Conservation (phyloP, 139 green algal species). For the Coccomyxa sp. region DNA sequence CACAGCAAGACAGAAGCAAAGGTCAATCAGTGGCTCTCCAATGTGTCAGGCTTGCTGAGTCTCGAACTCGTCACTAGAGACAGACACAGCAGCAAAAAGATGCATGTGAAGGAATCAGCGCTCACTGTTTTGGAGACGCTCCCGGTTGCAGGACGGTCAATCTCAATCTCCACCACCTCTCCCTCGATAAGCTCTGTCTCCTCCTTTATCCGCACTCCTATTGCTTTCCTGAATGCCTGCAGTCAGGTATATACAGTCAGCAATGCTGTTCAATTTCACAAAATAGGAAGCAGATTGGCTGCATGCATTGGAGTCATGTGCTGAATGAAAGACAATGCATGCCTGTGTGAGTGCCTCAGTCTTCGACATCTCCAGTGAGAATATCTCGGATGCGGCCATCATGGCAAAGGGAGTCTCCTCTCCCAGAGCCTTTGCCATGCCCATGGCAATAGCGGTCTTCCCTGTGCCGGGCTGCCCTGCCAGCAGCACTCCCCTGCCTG, state of each 20-base stretch:
- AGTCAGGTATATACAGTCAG: neutral
- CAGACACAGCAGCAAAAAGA: too few relatives aligned
- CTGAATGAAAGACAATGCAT: neutral
- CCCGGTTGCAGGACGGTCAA: constrained; percentile 78
- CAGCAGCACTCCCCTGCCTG: constrained; percentile 89
- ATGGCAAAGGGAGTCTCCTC: constrained; percentile 98
- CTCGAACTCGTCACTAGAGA: too few relatives aligned
- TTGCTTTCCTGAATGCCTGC: constrained; percentile 97
- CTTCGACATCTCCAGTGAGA: constrained; percentile 97
- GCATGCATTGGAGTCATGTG: neutral
- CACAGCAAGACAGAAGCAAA: too few relatives aligned
- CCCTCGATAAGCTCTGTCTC: constrained; percentile 99
- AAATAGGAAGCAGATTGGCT: neutral
- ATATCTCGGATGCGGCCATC: constrained; percentile 96
- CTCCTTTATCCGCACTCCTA: constrained; percentile 97
- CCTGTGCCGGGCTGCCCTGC: constrained; percentile 94
- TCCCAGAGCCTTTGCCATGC: constrained; percentile 92
- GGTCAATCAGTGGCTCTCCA: too few relatives aligned
- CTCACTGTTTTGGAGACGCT: constrained; percentile 64
- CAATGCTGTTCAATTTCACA: neutral
- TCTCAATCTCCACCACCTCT: constrained; percentile 98
- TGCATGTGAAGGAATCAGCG: neutral
- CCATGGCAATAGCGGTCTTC: constrained; percentile 97
- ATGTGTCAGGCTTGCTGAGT: too few relatives aligned
- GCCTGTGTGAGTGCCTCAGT: constrained; percentile 97